Percentiles rank a stretch among this genome's conserved stretches.
These are phyloP conservation scores for Pestalotiopsis sp. DNA, from an alignment of 2,329 filamentous ascomycete species.

Conservation along the genomic window DNA sequence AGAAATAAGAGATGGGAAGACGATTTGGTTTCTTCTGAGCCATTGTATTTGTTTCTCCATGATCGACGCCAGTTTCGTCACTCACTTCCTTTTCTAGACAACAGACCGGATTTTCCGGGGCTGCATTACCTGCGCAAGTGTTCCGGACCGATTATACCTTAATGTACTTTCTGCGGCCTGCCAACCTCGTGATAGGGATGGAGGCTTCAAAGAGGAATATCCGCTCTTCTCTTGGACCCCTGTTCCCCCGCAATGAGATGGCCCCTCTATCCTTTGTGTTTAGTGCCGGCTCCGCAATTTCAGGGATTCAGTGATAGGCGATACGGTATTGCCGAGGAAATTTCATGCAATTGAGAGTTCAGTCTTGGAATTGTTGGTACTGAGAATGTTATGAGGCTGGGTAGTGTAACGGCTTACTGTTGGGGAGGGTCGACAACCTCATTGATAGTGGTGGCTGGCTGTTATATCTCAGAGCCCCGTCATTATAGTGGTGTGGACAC, in stretches of 20 bases:
- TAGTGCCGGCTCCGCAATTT: not conserved
- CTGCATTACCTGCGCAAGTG: not conserved
- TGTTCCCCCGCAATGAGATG: not conserved
- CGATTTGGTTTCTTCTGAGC: too few species aligned
- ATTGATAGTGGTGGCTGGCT: not conserved
- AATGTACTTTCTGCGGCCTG: slow-evolving; percentile 19
- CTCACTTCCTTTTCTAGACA: not conserved
- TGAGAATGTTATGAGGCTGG: not conserved
- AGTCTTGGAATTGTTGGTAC: not conserved
- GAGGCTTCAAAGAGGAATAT: not conserved
- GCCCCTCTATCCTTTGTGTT: not conserved
- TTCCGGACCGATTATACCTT: not conserved
- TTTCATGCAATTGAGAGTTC: not conserved
- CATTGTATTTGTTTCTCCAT: too few species aligned
- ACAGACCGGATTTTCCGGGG: not conserved
- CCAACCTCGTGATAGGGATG: not conserved
- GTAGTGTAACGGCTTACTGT: not conserved
- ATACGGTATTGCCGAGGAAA: not conserved
- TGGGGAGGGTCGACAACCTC: not conserved
- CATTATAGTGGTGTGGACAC: not conserved
- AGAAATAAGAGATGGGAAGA: not conserved
- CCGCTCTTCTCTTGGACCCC: not conserved
- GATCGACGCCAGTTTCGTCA: not conserved
- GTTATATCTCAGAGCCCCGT: not conserved
- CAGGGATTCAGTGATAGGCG: not conserved